These are phyloP conservation scores for Colletotrichum sp. DNA, from an alignment of 2,329 filamentous ascomycete genomes.

Conservation along the genomic window DNA sequence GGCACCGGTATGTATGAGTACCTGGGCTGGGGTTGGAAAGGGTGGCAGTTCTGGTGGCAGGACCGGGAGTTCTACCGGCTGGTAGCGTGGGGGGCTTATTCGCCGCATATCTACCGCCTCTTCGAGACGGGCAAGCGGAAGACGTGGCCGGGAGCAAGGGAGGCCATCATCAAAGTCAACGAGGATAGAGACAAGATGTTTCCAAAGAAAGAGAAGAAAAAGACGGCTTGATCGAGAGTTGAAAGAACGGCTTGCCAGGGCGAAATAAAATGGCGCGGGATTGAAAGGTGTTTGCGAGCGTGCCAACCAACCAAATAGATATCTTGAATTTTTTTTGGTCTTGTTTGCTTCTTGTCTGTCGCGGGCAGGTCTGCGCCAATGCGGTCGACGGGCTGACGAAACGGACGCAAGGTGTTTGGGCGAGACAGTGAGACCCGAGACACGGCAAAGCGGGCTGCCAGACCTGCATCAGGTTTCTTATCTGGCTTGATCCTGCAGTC, in stretches of 20 bases:
- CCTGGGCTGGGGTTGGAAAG: conserved; percentile 43
- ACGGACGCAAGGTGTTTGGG: background rate
- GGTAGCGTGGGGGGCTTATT: conserved; percentile 42
- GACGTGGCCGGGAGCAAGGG: conserved; percentile 43
- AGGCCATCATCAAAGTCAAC: conserved; percentile 37
- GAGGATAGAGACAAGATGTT: conserved; percentile 7
- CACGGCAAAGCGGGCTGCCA: conserved; percentile 13
- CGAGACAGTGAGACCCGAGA: background rate
- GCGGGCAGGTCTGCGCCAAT: background rate
- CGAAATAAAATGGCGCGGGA: background rate
- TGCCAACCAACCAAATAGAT: background rate
- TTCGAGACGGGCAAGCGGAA: conserved; percentile 45
- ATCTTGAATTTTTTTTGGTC: background rate
- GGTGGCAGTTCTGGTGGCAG: conserved; percentile 45
- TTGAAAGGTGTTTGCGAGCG: background rate
- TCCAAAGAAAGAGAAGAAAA: background rate
- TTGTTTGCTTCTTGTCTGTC: background rate
- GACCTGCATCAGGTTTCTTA: conserved; percentile 10
- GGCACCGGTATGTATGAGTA: conserved; percentile 44
- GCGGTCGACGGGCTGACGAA: background rate
- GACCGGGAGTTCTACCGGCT: conserved; percentile 42
- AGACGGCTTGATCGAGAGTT: background rate
- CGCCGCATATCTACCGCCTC: conserved; percentile 43
- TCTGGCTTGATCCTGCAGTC: background rate
- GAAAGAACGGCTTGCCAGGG: background rate